Base-by-base conservation (phyloP, 805 yeast species). In the Saccharomycopsis vini region DNA sequence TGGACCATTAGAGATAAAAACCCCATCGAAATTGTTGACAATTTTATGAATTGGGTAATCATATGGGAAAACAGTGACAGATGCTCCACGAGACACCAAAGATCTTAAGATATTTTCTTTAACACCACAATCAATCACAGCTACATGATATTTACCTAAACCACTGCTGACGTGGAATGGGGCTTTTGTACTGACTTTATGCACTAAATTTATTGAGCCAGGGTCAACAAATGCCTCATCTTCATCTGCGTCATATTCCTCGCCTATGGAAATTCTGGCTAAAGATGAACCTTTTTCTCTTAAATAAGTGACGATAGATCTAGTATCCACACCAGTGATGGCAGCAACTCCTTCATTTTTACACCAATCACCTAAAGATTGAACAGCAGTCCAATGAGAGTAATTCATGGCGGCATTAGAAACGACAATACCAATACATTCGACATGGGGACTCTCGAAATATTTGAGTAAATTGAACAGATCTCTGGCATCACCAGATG, bases 341-440 rank as follows among this genome's bases (percentile, higher is more conserved):
- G 96, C 94, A 45, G 97, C 94, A 44, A 94, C 92, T 35, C 95
- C 95, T 55, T 88, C 94, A 60, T 95, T 80, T 65, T 84, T 77
- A 69, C 98, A 92, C 98, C 97, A 92, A 55, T 84, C 85, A 48
- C 86, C 83, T 46, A 92, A 73, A 16, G 95, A 81, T 68, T 92
- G 97, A 28, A 92, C 95, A 3, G 99, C 99, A 30, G 97, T 89
- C 98, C 98, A 92, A 63, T 92, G 99, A n/a, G 96, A 86, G 65
- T 90, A 87, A 61, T 88, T 75, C 73, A 89, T 75, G 19, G 98
- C 97, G 44, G 77, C 95, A 59, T 92, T 96, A 35, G 95, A 84
- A 22, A 92, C 98, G 39, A 92, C 95, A 47, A 92, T 87, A 55
- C 97, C 99, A 49, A 84, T 80, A 66, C 97, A 89, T 66, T 92